Percentiles rank a stretch among this genome's conserved stretches.
Evolutionary conservation across 1,139 yeast genomes (phyloP).

Genomic region (Nakaseomyces uthaithaninus): DNA sequence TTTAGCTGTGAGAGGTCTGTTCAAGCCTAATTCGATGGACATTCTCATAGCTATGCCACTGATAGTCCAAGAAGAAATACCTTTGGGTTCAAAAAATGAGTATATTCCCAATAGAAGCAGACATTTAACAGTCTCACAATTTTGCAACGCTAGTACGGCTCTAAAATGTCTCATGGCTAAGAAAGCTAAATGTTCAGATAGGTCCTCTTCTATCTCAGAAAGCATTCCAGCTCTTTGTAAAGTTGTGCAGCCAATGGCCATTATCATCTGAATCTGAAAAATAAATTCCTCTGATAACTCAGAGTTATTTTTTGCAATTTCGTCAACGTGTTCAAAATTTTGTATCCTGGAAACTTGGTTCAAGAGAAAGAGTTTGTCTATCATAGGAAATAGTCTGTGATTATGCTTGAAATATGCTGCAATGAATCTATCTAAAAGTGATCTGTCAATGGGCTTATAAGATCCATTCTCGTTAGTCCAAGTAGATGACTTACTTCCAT

Average conservation of each 20-base stretch:
- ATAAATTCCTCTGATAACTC: conserved; percentile 21
- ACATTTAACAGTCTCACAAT: conserved; percentile 35
- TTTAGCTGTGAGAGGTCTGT: conserved; percentile 32
- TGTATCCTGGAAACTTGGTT: conserved; percentile 30
- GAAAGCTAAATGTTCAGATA: conserved; percentile 34
- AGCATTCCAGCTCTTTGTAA: conserved; percentile 37
- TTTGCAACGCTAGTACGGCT: conserved; percentile 34
- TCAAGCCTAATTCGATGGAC: conserved; percentile 38
- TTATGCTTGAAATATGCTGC: conserved; percentile 40
- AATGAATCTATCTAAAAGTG: conserved; percentile 29
- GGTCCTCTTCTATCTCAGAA: conserved; percentile 30
- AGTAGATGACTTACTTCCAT: conserved; percentile 24
- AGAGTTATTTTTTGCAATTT: conserved; percentile 9
- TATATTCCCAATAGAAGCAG: conserved; percentile 39
- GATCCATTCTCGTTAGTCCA: conserved; percentile 20
- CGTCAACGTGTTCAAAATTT: conserved; percentile 24
- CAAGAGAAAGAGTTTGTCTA: conserved; percentile 35
- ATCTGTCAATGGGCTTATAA: conserved; percentile 22
- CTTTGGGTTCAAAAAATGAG: conserved; percentile 40
- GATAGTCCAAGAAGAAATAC: conserved; percentile 42
- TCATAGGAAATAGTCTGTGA: conserved; percentile 39
- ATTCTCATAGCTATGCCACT: conserved; percentile 41
- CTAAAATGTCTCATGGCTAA: conserved; percentile 34
- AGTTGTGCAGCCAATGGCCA: conserved; percentile 44
- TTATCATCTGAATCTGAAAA: conserved; percentile 42